Evolutionary conservation across 108 stramenopile genomes (phyloP), one percentile per base, ranked within the genome.

Genomic region (Conticribra guillardii): DNA sequence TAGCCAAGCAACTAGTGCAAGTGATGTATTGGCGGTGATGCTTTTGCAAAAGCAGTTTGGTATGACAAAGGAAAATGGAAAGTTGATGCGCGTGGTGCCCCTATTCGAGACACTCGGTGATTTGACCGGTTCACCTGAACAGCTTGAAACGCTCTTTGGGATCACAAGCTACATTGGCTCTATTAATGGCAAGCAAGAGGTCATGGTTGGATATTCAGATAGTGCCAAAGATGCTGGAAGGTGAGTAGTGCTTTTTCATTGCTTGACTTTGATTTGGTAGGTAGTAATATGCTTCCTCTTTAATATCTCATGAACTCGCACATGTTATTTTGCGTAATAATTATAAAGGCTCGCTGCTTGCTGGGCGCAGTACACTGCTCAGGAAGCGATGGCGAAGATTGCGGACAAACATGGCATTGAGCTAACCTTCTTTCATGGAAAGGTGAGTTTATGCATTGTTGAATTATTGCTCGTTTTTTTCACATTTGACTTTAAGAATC

Each of bases 141-240:
- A 74, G 21, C 62, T 97, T 31, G 83, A 87, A 46, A 82, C 80
- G 16, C 83, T 97, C 15, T 97, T 96, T 55, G 60, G 61, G 17
- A 75, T 91, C 15, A 64, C 93, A 21, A 73, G 78, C 22, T 99
- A 99, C 69, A 66, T 85, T 9, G 97, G 95, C 49, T 78, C 83
- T 29, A 84, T 96, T 61, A 77, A 89, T 27, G 87, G 87, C 8
- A 91, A 91, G 58, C 96, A 97, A 81, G 98, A 99, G 82, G 93
- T 99, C 47, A 99, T 99, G 98, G 97, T 99, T 66, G 98, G 98
- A 44, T 99, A 99, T 82, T 87, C 85, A 54, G 98, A 99, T 69
- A 92, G 90, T 57, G 97, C 98, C 29, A 99, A 98, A 75, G 98
- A 98, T 84, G 98, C 98, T 7, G 98, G 98, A 28, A 72, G 37